Evolutionary conservation across 192 early-diverging fungal species (phyloP), one percentile per base, ranked within the genome.

Genomic region (Chytriomyces confervae): DNA sequence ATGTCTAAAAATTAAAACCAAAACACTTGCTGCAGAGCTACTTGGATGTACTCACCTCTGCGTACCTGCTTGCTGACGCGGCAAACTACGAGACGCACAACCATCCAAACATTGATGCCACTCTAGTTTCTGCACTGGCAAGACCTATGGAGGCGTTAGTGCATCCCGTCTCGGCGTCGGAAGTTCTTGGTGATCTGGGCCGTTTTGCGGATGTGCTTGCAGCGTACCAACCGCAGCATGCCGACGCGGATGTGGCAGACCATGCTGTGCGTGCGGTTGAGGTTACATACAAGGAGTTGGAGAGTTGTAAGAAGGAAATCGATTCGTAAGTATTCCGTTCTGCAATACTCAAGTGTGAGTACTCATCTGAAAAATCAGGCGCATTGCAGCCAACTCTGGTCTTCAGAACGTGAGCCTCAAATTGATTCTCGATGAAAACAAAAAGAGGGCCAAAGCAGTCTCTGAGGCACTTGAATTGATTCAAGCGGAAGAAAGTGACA

Each of bases 41-140:
- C 65, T 69, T 78, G 16, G 66, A 76, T 45, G 65, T 76, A 8
- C 78, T 88, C 50, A 61, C 23, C 1, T 84, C 76, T 5, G 81
- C 87, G 2, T 72, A 78, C 23, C 62, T 84, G n/a, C 76, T 86
- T 11, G 64, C 81, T 0, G 75, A 84, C 29, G 69, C 81, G 10
- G 87, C 85, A 23, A 86, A 86, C 71, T 79, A 80, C 67, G 83
- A 83, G 3, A 49, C 63, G 23, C 79, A 83, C 44, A 80, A 88
- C 64, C 69, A 83, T 60, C 68, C 87, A 9, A 53, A 67, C 3
- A 75, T 74, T 47, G 85, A 88, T 64, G 23, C n/a, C 20, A 61
- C 80, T 6, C 72, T 88, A 7, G 66, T 86, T 13, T 61, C 72
- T 7, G 74, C 81, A 1, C 72, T 84, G 9, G 46, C 50, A 45